phyloP scores from a whole-genome alignment of 768 basidiomycete genomes.

The Calocera cornea region DNA sequence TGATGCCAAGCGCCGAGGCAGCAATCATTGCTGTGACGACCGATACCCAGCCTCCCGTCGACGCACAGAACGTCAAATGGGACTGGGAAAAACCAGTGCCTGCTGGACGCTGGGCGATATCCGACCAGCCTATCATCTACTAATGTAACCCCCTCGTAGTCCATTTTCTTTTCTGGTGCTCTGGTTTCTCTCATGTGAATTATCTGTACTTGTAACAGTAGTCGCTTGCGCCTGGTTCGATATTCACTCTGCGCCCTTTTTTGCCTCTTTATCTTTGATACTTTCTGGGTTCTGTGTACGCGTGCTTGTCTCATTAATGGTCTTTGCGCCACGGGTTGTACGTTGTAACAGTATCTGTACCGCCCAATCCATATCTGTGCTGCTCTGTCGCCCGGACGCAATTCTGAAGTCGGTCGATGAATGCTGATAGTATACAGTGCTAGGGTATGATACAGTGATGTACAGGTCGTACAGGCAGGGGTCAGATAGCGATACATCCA shows the following conservation, averaged over 20 bases:
- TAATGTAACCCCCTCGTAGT: not conserved
- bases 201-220: not conserved
- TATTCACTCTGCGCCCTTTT: not conserved
- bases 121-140: not conserved
- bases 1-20: not conserved
- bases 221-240: not conserved
- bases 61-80: not conserved
- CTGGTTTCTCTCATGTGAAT: not conserved
- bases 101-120: not conserved
- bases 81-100: slow-evolving; percentile 2
- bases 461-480: not conserved
- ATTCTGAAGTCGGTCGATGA: not conserved
- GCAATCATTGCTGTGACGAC: not conserved
- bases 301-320: not conserved
- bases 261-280: not conserved
- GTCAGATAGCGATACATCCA: not conserved
- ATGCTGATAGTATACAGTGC: not conserved
- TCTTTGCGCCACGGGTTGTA: not conserved
- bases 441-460: not conserved
- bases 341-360: not conserved
- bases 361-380: not conserved
- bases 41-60: not conserved
- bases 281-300: not conserved
- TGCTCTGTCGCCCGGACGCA: not conserved
- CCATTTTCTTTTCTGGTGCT: not conserved